Base-by-base conservation (phyloP, 2,329 filamentous ascomycete species). In the Chaetomiaceae sp. region DNA sequence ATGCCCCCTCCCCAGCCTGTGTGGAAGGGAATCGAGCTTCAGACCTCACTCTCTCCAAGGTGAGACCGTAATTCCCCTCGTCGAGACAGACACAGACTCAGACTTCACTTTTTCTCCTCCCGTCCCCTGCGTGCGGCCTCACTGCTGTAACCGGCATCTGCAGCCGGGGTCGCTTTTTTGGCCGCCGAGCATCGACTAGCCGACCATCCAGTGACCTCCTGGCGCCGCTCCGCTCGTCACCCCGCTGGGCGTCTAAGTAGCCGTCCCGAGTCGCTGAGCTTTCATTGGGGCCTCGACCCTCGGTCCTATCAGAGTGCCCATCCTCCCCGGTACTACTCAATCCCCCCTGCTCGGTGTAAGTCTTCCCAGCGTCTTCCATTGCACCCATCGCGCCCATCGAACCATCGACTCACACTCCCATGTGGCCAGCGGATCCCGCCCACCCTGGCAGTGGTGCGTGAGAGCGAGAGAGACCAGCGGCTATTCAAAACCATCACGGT, bases 401-500 rank as follows among this genome's bases (percentile, higher is more conserved):
- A 59, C 63, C 65, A 66, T 65, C 65, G 60, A 66, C 69, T 69
- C 61, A 70, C 62, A 52, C 53, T 63, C 62, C 63, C 66, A 66
- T 71, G 69, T 66, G 71, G 68, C 42, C 35, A 47, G 37, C 53
- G 49, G 54, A 53, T 50, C 57, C 53, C 45, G 46, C 55, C 48
- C 50, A 50, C 38, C 27, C 62, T 65, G 63, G 65, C 63, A 68
- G 60, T 63, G 61, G 63, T 66, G 59, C 50, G 59, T 62, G 54
- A 54, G 56, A 60, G 54, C 21, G 21, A 55, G 50, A 61, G n/a
- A n/a, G n/a, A n/a, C n/a, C 65, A 67, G 66, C 68, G 70, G 63
- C 68, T 66, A 71, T 72, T 78, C 74, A 79, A 78, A 80, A 79
- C 71, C 72, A 67, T 63, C 66, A 58, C 63, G 25, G 9, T 65